Base-by-base conservation (phyloP, 306 rosid genomes). In the Alnus rubra region DNA sequence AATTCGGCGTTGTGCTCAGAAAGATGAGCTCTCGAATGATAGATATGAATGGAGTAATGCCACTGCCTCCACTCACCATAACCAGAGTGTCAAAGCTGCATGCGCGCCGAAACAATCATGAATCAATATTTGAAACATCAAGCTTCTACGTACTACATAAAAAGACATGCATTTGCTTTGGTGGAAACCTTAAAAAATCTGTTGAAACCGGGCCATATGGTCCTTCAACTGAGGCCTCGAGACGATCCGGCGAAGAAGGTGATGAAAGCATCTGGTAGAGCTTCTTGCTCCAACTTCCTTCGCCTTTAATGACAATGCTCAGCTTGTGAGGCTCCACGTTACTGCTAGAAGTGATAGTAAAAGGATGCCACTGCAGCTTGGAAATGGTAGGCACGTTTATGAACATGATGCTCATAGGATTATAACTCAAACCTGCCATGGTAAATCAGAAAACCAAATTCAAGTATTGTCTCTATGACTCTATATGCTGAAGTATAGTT, bases 321-420 rank as follows among this genome's bases (percentile, higher is more conserved):
- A 94, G 73, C 78, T 52, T 90, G 0, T 92, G 92, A 19, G 74
- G 62, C 19, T 94, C 98, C 88, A 88, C 81, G 30, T 86, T 90
- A 70, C 92, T 80, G 37, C 80, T 90, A 1, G 98, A 92, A 86
- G 89, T 87, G 12, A 92, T 16, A 0, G 97, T 91, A 76, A 91
- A 94, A 23, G 98, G 98, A 84, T 94, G 97, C 97, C 97, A 94
- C 54, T 94, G 98, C n/a, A 94, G 72, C 81, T 89, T 90, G 58
- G 98, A 91, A 77, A 92, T 84, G 71, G 83, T 85, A 10, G 97
- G 98, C 47, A 89, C 76, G 68, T 92, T 94, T 54, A 94, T 79
- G 79, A 92, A 92, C 85, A 89, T 78, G 4, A 84, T 73, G 87
- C 97, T 92, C 11, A 92, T 89, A 8, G 97, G 92, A 60, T 78